Conservation (phyloP, 441 rosid species). For the Pelargonium myrrhifolium region DNA sequence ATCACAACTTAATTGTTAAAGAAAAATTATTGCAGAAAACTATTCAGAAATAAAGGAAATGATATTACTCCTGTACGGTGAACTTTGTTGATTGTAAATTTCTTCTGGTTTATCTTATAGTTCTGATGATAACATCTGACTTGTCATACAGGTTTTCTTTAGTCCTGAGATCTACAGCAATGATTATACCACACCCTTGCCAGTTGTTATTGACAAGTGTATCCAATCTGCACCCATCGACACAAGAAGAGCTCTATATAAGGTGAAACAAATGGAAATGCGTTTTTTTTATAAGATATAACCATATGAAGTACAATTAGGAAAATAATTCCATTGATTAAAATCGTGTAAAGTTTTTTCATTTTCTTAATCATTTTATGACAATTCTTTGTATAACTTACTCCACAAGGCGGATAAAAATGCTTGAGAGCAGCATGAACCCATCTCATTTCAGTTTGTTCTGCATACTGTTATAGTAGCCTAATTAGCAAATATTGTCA, state of each 20-base stretch:
- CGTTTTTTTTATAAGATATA: background rate
- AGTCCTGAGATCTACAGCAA: conserved; percentile 91
- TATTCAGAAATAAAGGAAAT: no score
- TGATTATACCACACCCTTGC: conserved; percentile 70
- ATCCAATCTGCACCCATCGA: conserved; percentile 98
- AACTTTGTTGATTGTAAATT: conserved; percentile 18
- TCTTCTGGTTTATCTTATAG: background rate
- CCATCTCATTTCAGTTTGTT: background rate
- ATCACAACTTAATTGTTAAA: background rate
- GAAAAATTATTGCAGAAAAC: background rate
- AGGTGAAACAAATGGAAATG: conserved; percentile 39
- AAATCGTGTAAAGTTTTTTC: background rate
- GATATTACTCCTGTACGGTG: background rate
- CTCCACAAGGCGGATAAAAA: background rate
- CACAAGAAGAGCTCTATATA: conserved; percentile 93
- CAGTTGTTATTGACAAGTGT: conserved; percentile 90
- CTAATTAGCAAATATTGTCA: no score
- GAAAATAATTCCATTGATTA: background rate
- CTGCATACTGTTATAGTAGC: background rate
- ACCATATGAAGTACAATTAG: background rate
- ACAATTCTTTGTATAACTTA: background rate
- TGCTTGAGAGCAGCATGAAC: background rate
- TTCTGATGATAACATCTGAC: conserved; percentile 16
- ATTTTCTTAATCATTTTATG: background rate
- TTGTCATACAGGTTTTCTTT: conserved; percentile 66